Base-by-base conservation (phyloP, 345 rosid species). In the Citrus australasica region DNA sequence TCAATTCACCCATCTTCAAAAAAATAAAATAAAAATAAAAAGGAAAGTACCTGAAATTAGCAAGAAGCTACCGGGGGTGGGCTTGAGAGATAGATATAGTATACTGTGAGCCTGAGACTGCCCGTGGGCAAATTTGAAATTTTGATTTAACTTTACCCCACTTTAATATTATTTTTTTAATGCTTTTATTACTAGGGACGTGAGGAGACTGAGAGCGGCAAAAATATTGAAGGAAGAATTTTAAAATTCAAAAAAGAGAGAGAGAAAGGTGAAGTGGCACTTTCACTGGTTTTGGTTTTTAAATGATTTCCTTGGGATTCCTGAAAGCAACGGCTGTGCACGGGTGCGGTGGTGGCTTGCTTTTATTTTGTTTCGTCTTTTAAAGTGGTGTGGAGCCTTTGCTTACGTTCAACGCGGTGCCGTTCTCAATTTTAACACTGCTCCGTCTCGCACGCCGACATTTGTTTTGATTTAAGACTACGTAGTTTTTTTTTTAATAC, bases 181-280 rank as follows among this genome's bases (percentile, higher is more conserved):
- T 30, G 35, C 19, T 62, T 11, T 11, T n/a, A 14, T 13, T 13
- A 21, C 1, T 4, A 16, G 32, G 7, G 19, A 4, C 48, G 5
- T 40, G 48, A 67, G n/a, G 25, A 9, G 59, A 7, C 21, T 24
- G 74, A 70, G 35, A 48, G 62, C 74, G 67, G 70, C 65, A 77
- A 77, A 56, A 48, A 32, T 13, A 4, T 6, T 14, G 33, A 28
- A 53, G 32, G 28, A 40, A 56, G 59, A 64, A 79, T 62, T 75
- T 48, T 48, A 62, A 80, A 75, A 61, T 62, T 75, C 66, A 19
- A 79, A 76, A 67, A 9, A 65, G 69, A 71, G 46, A 40, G 76
- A 74, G 76, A 74, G 77, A 69, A 64, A 28, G 83, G 80, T 84
- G 64, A 48, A 75, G 72, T 51, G 83, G 66, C 80, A 17, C 48